phyloP scores from a whole-genome alignment of 1,284 basidiomycete genomes.

The Tilletia horrida region DNA sequence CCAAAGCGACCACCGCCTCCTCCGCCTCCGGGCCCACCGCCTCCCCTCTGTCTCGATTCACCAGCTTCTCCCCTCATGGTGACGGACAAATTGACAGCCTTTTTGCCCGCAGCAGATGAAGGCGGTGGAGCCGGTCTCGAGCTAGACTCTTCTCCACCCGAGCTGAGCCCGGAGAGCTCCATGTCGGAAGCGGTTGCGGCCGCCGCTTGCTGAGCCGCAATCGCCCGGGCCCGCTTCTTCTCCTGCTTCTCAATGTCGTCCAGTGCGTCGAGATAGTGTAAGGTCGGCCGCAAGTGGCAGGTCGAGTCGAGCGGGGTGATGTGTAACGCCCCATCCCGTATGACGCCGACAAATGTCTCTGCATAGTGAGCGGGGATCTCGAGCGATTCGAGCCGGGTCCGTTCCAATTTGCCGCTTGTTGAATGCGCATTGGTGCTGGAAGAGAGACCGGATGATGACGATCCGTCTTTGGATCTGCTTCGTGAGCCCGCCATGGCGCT shows the following conservation, averaged over 20 bases:
- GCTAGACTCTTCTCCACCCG: background rate
- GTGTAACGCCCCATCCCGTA: slow-evolving; percentile 47
- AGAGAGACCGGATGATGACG: background rate
- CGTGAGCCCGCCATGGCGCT: background rate
- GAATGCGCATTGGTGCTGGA: background rate
- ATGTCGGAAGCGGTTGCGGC: slow-evolving; percentile 20
- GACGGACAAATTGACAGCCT: slow-evolving; percentile 31
- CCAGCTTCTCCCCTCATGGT: slow-evolving; percentile 37
- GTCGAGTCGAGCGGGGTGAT: slow-evolving; percentile 45
- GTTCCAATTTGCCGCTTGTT: slow-evolving; percentile 33
- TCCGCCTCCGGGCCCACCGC: background rate
- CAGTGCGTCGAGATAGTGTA: slow-evolving; percentile 52
- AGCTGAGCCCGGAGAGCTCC: slow-evolving; percentile 18
- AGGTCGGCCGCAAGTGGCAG: slow-evolving; percentile 49
- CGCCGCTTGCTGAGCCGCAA: slow-evolving; percentile 24
- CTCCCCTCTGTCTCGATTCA: slow-evolving; percentile 1
- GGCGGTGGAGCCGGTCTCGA: slow-evolving; percentile 2
- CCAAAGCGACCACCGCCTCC: slow-evolving; percentile 15
- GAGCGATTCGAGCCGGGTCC: slow-evolving; percentile 45
- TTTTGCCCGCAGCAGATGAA: background rate
- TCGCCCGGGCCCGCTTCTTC: slow-evolving; percentile 41
- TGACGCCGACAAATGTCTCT: slow-evolving; percentile 41
- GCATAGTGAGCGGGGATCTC: slow-evolving; percentile 25
- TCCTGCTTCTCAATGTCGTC: slow-evolving; percentile 39
- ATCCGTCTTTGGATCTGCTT: background rate